Conservation (phyloP, 2,329 filamentous ascomycete genomes). For the Alternaria sp. region DNA sequence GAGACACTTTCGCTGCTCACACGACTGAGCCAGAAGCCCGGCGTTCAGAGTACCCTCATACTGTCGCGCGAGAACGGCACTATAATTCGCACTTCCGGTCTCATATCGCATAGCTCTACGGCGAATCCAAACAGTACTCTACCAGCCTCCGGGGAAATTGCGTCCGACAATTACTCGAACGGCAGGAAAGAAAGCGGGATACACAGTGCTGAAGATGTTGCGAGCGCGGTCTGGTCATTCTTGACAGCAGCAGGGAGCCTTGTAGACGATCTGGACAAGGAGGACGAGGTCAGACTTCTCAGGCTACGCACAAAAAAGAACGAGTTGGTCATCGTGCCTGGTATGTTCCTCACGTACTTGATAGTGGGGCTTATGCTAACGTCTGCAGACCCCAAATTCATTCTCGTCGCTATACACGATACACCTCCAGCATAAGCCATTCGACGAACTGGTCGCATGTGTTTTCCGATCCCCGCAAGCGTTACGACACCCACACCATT, state of each 20-base stretch:
- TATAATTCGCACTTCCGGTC: constrained; percentile 77
- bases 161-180: constrained; percentile 44
- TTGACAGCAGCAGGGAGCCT: constrained; percentile 73
- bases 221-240: constrained; percentile 78
- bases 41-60: constrained; percentile 79
- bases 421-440: constrained; percentile 70
- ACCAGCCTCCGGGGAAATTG: constrained; percentile 45
- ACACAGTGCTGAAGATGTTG: constrained; percentile 74
- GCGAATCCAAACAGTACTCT: constrained; percentile 55
- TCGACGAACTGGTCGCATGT: constrained; percentile 2
- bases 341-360: constrained; percentile 42
- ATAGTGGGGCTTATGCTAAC: constrained; percentile 23
- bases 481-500: constrained; percentile 35
- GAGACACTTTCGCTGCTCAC: constrained; percentile 71
- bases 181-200: constrained; percentile 56
- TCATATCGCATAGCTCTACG: constrained; percentile 67
- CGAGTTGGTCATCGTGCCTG: constrained; percentile 81
- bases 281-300: constrained; percentile 80
- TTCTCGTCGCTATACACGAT: constrained; percentile 82
- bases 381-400: constrained; percentile 71
- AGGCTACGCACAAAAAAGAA: constrained; percentile 83
- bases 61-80: constrained; percentile 75
- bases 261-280: constrained; percentile 75
- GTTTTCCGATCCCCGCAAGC: constrained; percentile 11
- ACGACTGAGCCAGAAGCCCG: constrained; percentile 77